phyloP scores from a whole-genome alignment of 1,284 basidiomycete species.

The Ganoderma resinaceum region DNA sequence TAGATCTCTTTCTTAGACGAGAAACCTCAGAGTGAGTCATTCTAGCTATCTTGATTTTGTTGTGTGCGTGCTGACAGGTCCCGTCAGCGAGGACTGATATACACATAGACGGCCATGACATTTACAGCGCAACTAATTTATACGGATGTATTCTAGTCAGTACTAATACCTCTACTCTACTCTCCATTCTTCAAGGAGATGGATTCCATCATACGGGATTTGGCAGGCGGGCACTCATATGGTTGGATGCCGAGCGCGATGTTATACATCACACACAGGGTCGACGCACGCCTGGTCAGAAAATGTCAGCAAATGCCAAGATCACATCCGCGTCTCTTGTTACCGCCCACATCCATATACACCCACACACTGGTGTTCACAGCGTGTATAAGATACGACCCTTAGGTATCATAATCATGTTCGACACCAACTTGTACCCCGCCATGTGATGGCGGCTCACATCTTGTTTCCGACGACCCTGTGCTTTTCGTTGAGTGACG shows the following conservation, averaged over 20 bases:
- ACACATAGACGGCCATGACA: conserved; percentile 19
- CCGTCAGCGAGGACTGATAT: conserved; percentile 25
- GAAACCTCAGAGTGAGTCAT: conserved; percentile 82
- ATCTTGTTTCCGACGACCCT: background rate
- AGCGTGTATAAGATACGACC: too few relatives aligned
- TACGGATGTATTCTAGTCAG: conserved; percentile 19
- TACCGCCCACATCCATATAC: background rate
- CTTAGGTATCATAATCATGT: too few relatives aligned
- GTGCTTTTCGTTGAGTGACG: background rate
- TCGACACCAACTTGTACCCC: background rate
- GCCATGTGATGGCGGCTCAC: background rate
- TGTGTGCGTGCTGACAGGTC: background rate
- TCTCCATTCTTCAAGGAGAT: background rate
- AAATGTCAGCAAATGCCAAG: background rate
- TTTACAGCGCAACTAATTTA: conserved; percentile 18
- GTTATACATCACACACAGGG: too few relatives aligned
- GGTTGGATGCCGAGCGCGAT: background rate
- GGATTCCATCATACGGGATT: background rate
- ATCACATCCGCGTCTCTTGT: background rate
- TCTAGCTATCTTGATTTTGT: too few relatives aligned
- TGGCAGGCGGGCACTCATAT: background rate
- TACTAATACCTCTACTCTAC: conserved; percentile 14
- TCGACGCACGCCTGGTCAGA: too few relatives aligned
- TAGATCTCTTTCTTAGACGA: conserved; percentile 86
- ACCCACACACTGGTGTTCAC: background rate